Conservation (phyloP, 371 early-diverging fungal species). For the Apophysomyces elegans region DNA sequence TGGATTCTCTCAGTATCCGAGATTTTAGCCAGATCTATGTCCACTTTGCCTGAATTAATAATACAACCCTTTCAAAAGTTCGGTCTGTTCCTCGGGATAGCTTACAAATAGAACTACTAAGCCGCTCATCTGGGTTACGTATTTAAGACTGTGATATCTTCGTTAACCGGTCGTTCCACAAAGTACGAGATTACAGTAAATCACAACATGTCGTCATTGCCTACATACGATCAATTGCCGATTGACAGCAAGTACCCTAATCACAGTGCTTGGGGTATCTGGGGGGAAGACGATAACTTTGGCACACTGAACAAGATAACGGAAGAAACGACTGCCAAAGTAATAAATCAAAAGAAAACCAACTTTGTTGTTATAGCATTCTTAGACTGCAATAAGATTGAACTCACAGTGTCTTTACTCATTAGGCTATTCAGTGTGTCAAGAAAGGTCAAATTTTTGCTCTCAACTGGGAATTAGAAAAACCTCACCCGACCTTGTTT, state of each 20-base stretch:
- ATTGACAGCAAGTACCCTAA: conserved; percentile 27
- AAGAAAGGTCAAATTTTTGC: conserved; percentile 18
- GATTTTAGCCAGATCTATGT: too few relatives aligned
- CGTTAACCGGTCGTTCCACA: too few relatives aligned
- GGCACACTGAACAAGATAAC: conserved; percentile 49
- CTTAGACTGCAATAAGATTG: too few relatives aligned
- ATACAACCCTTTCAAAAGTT: too few relatives aligned
- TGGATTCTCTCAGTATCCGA: too few relatives aligned
- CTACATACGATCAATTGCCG: conserved; percentile 27
- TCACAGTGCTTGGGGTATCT: conserved; percentile 46
- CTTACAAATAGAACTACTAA: too few relatives aligned
- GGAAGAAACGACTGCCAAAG: conserved; percentile 35
- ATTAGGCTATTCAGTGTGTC: conserved; percentile 16
- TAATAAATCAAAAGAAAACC: conserved; percentile 8
- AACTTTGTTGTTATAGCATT: too few relatives aligned
- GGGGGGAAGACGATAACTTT: conserved; percentile 48
- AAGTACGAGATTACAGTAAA: neutral
- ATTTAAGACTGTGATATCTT: neutral
- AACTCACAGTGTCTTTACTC: neutral
- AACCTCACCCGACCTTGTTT: conserved; percentile 11
- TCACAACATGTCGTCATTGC: neutral
- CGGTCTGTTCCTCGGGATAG: too few relatives aligned
- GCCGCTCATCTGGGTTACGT: too few relatives aligned
- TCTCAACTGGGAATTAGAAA: conserved; percentile 21
- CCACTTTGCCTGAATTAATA: too few relatives aligned